Base-by-base conservation (phyloP, 768 basidiomycete genomes). In the Calocybe gangraenosa region DNA sequence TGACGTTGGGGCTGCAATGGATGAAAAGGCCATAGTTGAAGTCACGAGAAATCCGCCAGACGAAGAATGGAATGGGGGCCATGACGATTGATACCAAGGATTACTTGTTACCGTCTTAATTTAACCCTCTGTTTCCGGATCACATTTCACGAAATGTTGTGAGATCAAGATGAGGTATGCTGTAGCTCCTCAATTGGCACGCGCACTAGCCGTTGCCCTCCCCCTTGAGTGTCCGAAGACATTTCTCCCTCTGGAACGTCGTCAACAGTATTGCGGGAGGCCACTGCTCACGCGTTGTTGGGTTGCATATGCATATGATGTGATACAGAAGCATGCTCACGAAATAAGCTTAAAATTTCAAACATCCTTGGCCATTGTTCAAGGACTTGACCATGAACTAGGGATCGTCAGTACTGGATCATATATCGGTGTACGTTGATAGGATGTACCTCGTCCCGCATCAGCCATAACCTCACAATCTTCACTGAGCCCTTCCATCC, bases 341-440 rank as follows among this genome's bases (percentile, higher is more conserved):
- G 55, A 59, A 87, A 89, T 47, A 81, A 67, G 46, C 66, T 76
- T 39, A 90, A 66, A 42, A 87, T 87, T 52, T 80, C 75, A 56
- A 90, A 89, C 87, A 90, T 90, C 58, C 78, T 79, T 8, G 85
- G 83, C 87, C 86, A 89, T 50, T 88, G 85, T 46, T 79, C 79
- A 19, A 87, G 74, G 3, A 89, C 85, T 58, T 87, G 78, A 8
- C 87, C 87, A 50, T 84, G 82, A 25, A 84, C 87, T 88, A 13
- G 13, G 30, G 32, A 51, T 23, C 18, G 33, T 48, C 19, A 51
- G 46, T 23, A 34, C 20, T 17, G 25, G 21, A 44, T 17, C 30
- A 19, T 13, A 3, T 18, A 7, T 15, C 10, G 22, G 15, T 7
- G 7, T 4, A 22, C n/a, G 6, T 30, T 10, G 30, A 18, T 0